Evolutionary conservation across 2,329 filamentous ascomycete genomes (phyloP), one percentile per base, ranked within the genome.

Genomic region (Annulohypoxylon truncatum): DNA sequence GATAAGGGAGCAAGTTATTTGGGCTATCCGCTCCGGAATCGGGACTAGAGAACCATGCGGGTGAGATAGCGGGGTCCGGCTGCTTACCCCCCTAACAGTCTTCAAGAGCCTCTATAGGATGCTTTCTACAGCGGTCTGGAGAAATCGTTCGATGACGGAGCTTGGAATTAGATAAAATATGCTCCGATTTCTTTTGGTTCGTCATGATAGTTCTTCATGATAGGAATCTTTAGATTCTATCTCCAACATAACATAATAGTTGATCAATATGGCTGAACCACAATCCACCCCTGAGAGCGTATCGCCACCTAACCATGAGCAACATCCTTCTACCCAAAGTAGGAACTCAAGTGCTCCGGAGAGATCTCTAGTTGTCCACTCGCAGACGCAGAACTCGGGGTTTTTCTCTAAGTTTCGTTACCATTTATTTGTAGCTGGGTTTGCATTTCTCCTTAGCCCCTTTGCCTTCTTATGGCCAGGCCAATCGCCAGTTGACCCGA

Each of bases 101-200:
- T 46, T 31, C 33, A 50, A 46, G 33, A 52, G 38, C 35, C 52
- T 44, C 40, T 35, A 53, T 65, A 61, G 40, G 28, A 22, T 12
- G 15, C 33, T 47, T 56, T 28, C 65, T 47, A 58, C 52, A 29
- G 38, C 15, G 20, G 56, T 12, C 18, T 20, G 15, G 38, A 38
- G n/a, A n/a, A n/a, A 44, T n/a, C 15, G 18, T 57, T 46, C 28
- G 47, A 61, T 58, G 61, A 58, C 48, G 10, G 1, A 22, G 47
- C 75, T 1, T 57, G 77, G 40, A 74, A 77, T 59, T 79, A 80
- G 61, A 76, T 76, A 24, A 66, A 74, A 26, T n/a, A n/a, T n/a
- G n/a, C n/a, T 73, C 76, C 48, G 59, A 70, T 55, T 77, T 76
- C 3, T 75, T 47, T 3, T 6, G 26, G 26, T 28, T n/a, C n/a